Evolutionary conservation across 306 rosid genomes (phyloP), one percentile per base, ranked within the genome.

Genomic region (Ormosia semicastrata): DNA sequence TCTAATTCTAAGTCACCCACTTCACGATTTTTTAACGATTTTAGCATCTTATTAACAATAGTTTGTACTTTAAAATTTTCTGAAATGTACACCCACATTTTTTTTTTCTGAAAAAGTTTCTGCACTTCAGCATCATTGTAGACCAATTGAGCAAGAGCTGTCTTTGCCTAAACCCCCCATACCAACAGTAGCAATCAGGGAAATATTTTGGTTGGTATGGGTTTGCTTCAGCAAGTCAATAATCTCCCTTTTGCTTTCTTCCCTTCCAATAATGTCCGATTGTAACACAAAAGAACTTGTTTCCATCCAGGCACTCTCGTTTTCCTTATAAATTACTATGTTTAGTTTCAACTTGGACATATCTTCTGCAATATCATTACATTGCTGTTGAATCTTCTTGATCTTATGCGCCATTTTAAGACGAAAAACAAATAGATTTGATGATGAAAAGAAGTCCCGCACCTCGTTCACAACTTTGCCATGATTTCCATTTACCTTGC

Each of bases 111-210:
- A 14, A 73, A 73, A 3, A 11, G 29, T 1, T 3, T 9, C 11
- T 53, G 13, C 11, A 56, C 34, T 3, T 15, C 9, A 17, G 44
- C 34, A 54, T 68, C 74, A 68, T 73, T 73, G 29, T 73, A 75
- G 0, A 60, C 8, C 6, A 76, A 11, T 17, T 33, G 81, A 62
- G 73, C 64, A 32, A 76, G 64, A 29, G 81, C 43, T 4, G 81
- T 76, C 33, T 76, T 76, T 76, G 5, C 81, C 81, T 34, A 63
- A 47, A 10, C 80, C 80, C 64, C 77, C 77, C 52, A 52, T 71
- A 52, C 77, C 77, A 52, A 71, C 64, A 50, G 52, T 52, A 36
- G 69, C 18, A 62, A 62, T 15, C 3, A 76, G 5, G 18, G 71
- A 46, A 62, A 62, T 60, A 76, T 62, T 76, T 46, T 62, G n/a